These are phyloP conservation scores for Rhodomyrtus psidioides DNA, from an alignment of 441 rosid genomes.

Conservation along the genomic window DNA sequence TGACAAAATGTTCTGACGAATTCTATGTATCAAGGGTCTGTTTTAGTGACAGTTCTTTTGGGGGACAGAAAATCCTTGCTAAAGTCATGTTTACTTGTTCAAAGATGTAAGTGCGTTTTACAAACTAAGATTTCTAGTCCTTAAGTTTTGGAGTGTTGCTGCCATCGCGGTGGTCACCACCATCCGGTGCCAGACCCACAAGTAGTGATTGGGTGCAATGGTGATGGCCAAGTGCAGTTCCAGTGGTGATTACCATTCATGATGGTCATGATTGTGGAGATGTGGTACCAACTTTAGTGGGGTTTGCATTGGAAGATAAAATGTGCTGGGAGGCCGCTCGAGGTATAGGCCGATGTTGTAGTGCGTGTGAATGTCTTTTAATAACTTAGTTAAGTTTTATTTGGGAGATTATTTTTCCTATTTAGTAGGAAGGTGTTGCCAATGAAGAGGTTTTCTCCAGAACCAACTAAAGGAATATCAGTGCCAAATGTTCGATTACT, in stretches of 20 bases:
- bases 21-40: not conserved
- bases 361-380: not conserved
- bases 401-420: not conserved
- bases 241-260: not conserved
- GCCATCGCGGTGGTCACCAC: not conserved
- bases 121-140: not conserved
- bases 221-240: not conserved
- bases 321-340: not conserved
- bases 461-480: not conserved
- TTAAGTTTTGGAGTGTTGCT: not conserved
- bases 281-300: not conserved
- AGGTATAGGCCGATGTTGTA: not conserved
- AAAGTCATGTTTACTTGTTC: not conserved
- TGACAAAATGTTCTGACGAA: not conserved
- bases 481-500: not conserved
- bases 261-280: not conserved
- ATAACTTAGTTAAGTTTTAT: not conserved
- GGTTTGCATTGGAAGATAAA: not conserved
- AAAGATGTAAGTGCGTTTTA: not conserved
- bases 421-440: not conserved
- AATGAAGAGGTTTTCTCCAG: not conserved
- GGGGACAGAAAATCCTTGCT: not conserved
- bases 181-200: not conserved
- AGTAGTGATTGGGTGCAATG: not conserved
- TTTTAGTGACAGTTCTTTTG: not conserved